phyloP scores from a whole-genome alignment of 345 rosid species.

The Populus davidiana region DNA sequence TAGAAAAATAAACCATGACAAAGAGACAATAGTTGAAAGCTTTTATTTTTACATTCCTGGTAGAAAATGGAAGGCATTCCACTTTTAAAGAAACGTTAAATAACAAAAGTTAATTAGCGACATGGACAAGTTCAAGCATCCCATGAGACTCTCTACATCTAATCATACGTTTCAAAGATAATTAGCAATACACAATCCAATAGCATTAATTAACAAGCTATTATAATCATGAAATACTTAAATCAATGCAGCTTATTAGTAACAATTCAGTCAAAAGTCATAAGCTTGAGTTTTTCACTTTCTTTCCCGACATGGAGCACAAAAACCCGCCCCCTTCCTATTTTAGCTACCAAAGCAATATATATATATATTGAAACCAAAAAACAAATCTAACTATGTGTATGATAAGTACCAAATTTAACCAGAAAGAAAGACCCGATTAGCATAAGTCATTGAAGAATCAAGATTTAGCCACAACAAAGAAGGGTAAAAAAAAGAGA shows the following conservation, averaged over 20 bases:
- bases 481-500: background rate
- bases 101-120: background rate
- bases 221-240: background rate
- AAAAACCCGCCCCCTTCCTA: background rate
- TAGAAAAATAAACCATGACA: background rate
- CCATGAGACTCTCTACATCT: background rate
- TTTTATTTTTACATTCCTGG: background rate
- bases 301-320: background rate
- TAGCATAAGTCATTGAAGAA: background rate
- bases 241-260: background rate
- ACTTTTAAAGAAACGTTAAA: background rate
- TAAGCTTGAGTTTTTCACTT: background rate
- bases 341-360: background rate
- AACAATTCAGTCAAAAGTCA: background rate
- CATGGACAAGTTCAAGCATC: background rate
- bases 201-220: background rate
- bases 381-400: background rate
- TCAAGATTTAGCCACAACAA: conserved; percentile 1
- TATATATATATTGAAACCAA: too few species aligned
- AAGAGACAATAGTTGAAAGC: background rate
- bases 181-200: background rate
- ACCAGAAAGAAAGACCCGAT: conserved; percentile 1
- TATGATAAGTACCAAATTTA: background rate
- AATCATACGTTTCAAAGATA: background rate
- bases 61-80: background rate